Evolutionary conservation across 1,284 basidiomycete genomes (phyloP).

Genomic region (Violaceomyces palustris): DNA sequence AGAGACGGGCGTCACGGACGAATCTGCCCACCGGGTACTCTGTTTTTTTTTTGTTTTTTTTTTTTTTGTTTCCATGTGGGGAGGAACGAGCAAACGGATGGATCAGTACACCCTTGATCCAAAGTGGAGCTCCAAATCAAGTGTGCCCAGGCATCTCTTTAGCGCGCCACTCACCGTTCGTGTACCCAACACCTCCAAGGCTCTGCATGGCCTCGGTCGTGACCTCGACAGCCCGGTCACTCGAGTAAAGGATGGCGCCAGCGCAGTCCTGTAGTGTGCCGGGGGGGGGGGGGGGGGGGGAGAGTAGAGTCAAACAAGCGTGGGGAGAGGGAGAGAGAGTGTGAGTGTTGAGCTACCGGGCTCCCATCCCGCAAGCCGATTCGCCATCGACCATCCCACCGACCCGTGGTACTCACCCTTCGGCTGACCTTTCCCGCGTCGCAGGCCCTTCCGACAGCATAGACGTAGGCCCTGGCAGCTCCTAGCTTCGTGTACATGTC

Average conservation of each 20-base stretch:
- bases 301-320: conserved; percentile 2
- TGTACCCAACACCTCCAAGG: conserved; percentile 40
- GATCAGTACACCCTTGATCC: no score
- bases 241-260: conserved; percentile 35
- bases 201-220: conserved; percentile 40
- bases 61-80: no score
- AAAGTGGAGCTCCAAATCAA: no score
- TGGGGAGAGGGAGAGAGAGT: neutral
- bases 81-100: no score
- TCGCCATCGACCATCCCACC: no score
- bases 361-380: no score
- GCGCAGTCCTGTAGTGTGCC: conserved; percentile 28
- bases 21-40: conserved; percentile 34
- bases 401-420: conserved; percentile 61
- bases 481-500: conserved; percentile 95
- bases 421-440: conserved; percentile 54
- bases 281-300: neutral
- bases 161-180: conserved; percentile 5
- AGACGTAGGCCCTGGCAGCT: conserved; percentile 83
- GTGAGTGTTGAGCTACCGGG: no score
- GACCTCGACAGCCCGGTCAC: conserved; percentile 34
- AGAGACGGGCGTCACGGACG: conserved; percentile 38
- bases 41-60: conserved; percentile 17
- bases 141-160: no score
- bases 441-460: conserved; percentile 63